Conservation (phyloP, 176 grass and related monocot genomes). For the Ananas comosus region DNA sequence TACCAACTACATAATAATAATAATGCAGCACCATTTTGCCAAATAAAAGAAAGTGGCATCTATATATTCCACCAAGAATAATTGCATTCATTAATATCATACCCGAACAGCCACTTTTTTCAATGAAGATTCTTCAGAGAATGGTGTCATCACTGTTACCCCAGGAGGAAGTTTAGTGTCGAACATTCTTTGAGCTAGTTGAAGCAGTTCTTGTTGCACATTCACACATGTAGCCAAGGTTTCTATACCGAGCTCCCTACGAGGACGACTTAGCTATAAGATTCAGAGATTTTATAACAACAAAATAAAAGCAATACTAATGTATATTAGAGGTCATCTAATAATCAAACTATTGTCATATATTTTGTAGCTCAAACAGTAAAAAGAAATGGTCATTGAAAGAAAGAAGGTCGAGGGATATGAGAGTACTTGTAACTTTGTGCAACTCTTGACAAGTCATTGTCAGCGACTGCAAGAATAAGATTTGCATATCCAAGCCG, state of each 20-base stretch:
- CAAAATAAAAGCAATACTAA: no score
- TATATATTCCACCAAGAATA: constrained; percentile 1
- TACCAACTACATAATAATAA: no score
- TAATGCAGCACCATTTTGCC: no score
- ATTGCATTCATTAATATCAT: background rate
- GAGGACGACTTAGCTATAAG: constrained; percentile 9
- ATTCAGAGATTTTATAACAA: background rate
- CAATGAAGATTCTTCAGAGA: constrained; percentile 71
- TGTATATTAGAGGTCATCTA: no score
- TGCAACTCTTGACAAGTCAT: constrained; percentile 43
- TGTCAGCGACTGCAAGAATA: constrained; percentile 84
- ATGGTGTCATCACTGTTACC: constrained; percentile 64
- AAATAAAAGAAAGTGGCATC: background rate
- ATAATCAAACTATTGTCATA: background rate
- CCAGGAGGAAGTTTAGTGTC: constrained; percentile 96
- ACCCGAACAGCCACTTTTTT: constrained; percentile 74
- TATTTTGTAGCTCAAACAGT: background rate
- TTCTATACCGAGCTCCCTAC: constrained; percentile 77
- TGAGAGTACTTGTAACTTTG: constrained; percentile 57
- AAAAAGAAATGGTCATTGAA: background rate
- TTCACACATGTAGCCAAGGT: constrained; percentile 51
- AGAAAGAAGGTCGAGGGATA: constrained; percentile 6
- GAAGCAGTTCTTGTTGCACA: constrained; percentile 53
- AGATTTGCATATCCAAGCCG: constrained; percentile 96
- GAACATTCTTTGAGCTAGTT: constrained; percentile 70